Conservation (phyloP, 164 flowering plant genomes). For the Annona cherimola region DNA sequence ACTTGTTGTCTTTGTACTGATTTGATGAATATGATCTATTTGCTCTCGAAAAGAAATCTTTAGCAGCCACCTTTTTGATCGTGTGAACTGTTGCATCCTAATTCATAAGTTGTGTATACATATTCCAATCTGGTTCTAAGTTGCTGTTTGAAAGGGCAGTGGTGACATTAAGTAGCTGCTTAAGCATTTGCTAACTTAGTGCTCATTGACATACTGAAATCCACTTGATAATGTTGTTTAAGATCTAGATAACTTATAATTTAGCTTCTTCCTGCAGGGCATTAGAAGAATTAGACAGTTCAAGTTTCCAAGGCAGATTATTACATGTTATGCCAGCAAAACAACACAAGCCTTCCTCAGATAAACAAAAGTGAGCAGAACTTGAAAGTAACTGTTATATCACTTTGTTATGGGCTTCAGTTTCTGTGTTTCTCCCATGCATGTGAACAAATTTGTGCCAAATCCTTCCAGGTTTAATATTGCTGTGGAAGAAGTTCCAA, state of each 20-base stretch:
- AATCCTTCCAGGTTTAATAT: slow-evolving; percentile 25
- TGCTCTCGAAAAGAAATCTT: not conserved
- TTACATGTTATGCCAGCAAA: slow-evolving; percentile 84
- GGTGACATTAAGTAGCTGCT: not conserved
- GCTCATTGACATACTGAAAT: not conserved
- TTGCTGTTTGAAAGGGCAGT: not conserved
- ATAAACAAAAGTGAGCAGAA: slow-evolving; percentile 51
- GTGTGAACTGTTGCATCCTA: not conserved
- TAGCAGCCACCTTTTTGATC: not conserved
- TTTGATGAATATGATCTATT: slow-evolving; percentile 5
- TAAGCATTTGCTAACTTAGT: not conserved
- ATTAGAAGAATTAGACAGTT: slow-evolving; percentile 65
- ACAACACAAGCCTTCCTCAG: slow-evolving; percentile 29
- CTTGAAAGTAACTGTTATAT: not conserved
- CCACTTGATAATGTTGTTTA: not conserved
- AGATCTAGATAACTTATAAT: not conserved
- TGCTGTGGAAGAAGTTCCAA: slow-evolving; percentile 28
- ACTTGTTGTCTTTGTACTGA: not conserved
- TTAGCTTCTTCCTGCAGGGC: slow-evolving; percentile 52
- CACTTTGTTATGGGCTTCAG: slow-evolving; percentile 4
- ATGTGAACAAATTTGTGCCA: not conserved
- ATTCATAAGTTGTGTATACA: not conserved
- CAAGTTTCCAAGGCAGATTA: slow-evolving; percentile 89
- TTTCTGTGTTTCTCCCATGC: not conserved
- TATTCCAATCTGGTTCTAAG: not conserved